A percentile compares a stretch with the other conserved stretches of the same genome.
Conservation (phyloP, 139 green algal species). For the Dunaliella primolecta region DNA sequence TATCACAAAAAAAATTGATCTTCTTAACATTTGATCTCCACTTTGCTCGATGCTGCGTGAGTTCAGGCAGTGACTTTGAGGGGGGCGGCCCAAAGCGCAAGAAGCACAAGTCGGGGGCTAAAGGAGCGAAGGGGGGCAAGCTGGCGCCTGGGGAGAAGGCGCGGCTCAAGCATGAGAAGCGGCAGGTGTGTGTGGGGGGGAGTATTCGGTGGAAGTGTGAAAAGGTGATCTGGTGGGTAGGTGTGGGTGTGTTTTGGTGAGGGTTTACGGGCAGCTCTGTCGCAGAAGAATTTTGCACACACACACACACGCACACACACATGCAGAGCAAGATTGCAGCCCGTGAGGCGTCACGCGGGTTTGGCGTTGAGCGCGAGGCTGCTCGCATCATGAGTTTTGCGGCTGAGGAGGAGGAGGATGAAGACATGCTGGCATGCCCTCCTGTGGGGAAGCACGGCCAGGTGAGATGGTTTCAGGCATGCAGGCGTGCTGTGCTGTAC, state of each 20-base stretch:
- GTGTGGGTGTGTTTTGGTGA: no score
- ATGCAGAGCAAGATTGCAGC: conserved; percentile 14
- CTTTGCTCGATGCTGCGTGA: no score
- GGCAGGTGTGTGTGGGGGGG: neutral
- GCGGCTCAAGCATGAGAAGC: neutral
- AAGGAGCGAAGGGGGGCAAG: neutral
- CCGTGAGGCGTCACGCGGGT: neutral
- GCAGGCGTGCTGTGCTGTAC: neutral
- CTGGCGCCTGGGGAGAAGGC: neutral
- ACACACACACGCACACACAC: conserved; percentile 3
- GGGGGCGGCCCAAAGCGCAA: neutral
- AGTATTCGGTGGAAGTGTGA: neutral
- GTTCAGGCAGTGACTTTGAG: conserved; percentile 1
- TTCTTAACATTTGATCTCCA: no score
- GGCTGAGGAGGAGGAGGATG: neutral
- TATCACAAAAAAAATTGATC: no score
- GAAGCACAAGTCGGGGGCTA: conserved; percentile 2
- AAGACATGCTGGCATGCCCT: neutral
- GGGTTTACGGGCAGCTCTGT: no score
- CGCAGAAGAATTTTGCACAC: neutral
- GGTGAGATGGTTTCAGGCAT: neutral
- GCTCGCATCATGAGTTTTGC: conserved; percentile 3
- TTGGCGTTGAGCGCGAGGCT: neutral
- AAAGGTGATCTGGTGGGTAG: neutral
- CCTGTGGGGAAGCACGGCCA: neutral